Evolutionary conservation across 345 rosid species (phyloP).

Genomic region (Gynandropsis gynandra): DNA sequence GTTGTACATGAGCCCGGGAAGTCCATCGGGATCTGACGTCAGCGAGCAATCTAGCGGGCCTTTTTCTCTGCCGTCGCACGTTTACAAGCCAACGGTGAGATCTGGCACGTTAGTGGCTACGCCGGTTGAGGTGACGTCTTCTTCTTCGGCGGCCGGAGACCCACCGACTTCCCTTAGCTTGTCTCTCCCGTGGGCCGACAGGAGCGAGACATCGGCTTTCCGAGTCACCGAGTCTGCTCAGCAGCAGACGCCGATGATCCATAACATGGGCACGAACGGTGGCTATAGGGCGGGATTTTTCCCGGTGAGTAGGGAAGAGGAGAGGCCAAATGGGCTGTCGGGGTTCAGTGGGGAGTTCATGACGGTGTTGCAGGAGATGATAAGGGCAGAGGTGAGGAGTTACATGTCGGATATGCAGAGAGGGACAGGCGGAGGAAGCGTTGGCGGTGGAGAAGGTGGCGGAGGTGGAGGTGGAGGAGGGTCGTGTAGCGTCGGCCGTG

Average conservation of each 20-base stretch:
- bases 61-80: constrained; percentile 23
- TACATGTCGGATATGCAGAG: constrained; percentile 61
- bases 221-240: constrained; percentile 33
- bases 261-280: constrained; percentile 2
- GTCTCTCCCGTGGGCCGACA: constrained; percentile 52
- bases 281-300: constrained; percentile 26
- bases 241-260: constrained; percentile 5
- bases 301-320: constrained; percentile 25
- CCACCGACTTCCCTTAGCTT: constrained; percentile 65
- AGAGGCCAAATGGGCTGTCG: constrained; percentile 25
- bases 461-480: constrained; percentile 31
- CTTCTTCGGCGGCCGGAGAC: constrained; percentile 36
- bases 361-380: constrained; percentile 91
- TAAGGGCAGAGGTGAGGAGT: constrained; percentile 71
- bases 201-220: constrained; percentile 30
- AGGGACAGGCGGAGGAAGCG: constrained; percentile 30
- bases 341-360: constrained; percentile 64
- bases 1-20: constrained; percentile 57
- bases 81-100: constrained; percentile 45
- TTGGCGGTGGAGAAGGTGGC: constrained; percentile 25
- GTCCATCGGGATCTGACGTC: constrained; percentile 74
- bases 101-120: constrained; percentile 34
- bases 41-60: constrained; percentile 52
- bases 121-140: constrained; percentile 29
- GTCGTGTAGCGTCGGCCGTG: constrained; percentile 43